phyloP scores from a whole-genome alignment of 2,329 filamentous ascomycete genomes.

The Aspergillus carbonarius region DNA sequence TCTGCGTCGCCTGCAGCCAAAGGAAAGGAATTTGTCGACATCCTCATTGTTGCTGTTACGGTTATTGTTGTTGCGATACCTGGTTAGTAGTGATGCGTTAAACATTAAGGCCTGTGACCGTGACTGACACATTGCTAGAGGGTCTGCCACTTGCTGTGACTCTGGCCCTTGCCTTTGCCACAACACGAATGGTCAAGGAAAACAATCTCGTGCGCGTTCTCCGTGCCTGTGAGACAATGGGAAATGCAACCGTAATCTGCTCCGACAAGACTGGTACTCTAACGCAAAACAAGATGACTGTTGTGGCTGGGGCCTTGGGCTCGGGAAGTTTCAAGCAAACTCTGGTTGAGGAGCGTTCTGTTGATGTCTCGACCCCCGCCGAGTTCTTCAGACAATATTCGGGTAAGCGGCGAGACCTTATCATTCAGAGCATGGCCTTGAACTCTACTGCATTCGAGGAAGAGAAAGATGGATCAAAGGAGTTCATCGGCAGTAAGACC shows the following conservation, averaged over 20 bases:
- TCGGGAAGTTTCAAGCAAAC: conserved; percentile 56
- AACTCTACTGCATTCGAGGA: conserved; percentile 74
- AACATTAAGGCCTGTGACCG: not conserved
- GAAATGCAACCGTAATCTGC: conserved; percentile 75
- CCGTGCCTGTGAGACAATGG: conserved; percentile 79
- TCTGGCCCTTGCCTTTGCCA: conserved; percentile 72
- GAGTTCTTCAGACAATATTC: conserved; percentile 35
- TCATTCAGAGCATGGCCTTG: conserved; percentile 44
- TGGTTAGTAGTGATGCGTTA: conserved; percentile 29
- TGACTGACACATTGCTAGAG: conserved; percentile 45
- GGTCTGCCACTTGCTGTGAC: conserved; percentile 77
- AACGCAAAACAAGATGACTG: conserved; percentile 74
- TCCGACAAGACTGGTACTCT: conserved; percentile 77
- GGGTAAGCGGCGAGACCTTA: conserved; percentile 32
- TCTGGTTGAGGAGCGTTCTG: conserved; percentile 18
- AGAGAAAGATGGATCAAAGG: conserved; percentile 63
- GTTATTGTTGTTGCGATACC: conserved; percentile 79
- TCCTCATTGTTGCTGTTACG: conserved; percentile 75
- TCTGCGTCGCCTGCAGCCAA: conserved; percentile 64
- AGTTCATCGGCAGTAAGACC: conserved; percentile 75
- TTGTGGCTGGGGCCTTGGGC: conserved; percentile 70
- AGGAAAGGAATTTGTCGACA: conserved; percentile 73
- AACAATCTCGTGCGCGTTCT: conserved; percentile 75
- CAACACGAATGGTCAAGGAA: conserved; percentile 73
- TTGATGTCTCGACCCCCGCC: conserved; percentile 21